Evolutionary conservation across 345 rosid genomes (phyloP), one percentile per base, ranked within the genome.

Genomic region (Salix viminalis): DNA sequence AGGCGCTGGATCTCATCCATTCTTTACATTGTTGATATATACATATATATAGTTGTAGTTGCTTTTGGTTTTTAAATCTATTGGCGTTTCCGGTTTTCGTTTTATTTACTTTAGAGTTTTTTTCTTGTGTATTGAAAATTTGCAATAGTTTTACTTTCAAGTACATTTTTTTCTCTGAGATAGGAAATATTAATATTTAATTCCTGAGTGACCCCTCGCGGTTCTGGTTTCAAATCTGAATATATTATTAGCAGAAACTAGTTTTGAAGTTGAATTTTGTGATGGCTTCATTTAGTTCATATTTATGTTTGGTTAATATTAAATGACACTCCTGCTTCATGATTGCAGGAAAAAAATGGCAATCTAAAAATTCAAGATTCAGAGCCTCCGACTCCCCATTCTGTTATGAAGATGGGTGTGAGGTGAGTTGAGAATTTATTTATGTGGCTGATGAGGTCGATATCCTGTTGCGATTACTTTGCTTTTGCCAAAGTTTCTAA

Each of bases 301-400:
- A 3, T 28, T n/a, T 32, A 52, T 44, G 30, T 61, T 76, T 41
- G 42, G 13, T 32, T 42, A 16, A 64, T 56, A 26, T 50, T 28
- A 56, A 32, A 58, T 74, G 65, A 19, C 50, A 34, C 71, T 79
- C 13, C 71, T n/a, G 65, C 41, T 70, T 80, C 64, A 54, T 75
- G 65, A 68, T 75, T 85, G 70, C 92, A 96, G 99, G 99, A 93
- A 71, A 90, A 89, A 85, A 90, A 90, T 84, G 97, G 90, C 68
- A 97, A 93, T 79, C 78, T 79, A 67, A 96, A 89, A 85, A 80
- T 86, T 84, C 97, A 89, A 81, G 98, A 93, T 79, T 91, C 97
- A 7, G 99, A 93, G 92, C 99, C 99, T 78, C 92, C 89, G 76
- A 96, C 98, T 80, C 98, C 99, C 71, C 90, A 82, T 84, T 91